phyloP scores from a whole-genome alignment of 768 basidiomycete genomes.

The Brasilioporus rufonigricans region DNA sequence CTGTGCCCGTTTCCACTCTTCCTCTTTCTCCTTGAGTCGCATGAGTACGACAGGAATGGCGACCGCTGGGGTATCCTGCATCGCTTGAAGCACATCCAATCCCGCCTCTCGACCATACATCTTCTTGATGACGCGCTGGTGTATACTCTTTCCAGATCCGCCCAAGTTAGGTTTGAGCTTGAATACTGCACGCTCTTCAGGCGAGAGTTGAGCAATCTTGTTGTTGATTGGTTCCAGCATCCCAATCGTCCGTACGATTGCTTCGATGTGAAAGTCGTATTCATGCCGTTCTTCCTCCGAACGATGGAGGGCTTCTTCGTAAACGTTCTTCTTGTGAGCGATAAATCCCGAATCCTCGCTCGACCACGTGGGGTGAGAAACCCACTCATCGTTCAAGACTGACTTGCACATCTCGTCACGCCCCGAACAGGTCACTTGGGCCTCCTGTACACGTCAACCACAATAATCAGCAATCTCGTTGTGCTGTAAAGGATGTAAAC shows the following conservation, averaged over 20 bases:
- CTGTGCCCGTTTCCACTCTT: slow-evolving; percentile 97
- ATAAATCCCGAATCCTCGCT: slow-evolving; percentile 92
- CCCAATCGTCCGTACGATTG: slow-evolving; percentile 85
- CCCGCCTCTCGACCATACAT: slow-evolving; percentile 90
- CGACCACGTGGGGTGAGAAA: slow-evolving; percentile 94
- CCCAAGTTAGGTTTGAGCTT: slow-evolving; percentile 88
- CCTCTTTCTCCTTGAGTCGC: slow-evolving; percentile 93
- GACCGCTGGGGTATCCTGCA: slow-evolving; percentile 89
- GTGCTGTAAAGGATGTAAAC: slow-evolving; percentile 30
- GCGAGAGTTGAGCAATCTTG: slow-evolving; percentile 75
- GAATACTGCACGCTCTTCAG: slow-evolving; percentile 77
- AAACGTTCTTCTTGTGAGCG: slow-evolving; percentile 90
- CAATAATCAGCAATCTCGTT: background rate
- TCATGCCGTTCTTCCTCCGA: slow-evolving; percentile 98
- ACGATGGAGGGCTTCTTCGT: slow-evolving; percentile 94
- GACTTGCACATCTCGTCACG: slow-evolving; percentile 96
- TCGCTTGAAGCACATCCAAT: slow-evolving; percentile 74
- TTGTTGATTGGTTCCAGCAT: slow-evolving; percentile 89
- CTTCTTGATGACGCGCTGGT: slow-evolving; percentile 94
- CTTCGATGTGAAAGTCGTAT: slow-evolving; percentile 98
- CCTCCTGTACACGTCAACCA: slow-evolving; percentile 53
- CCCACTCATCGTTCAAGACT: slow-evolving; percentile 98
- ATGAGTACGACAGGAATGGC: slow-evolving; percentile 89
- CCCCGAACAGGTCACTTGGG: slow-evolving; percentile 85
- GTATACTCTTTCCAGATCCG: slow-evolving; percentile 81